Base-by-base conservation (phyloP, 1,139 yeast genomes). In the Tardiomyces digboiensis region DNA sequence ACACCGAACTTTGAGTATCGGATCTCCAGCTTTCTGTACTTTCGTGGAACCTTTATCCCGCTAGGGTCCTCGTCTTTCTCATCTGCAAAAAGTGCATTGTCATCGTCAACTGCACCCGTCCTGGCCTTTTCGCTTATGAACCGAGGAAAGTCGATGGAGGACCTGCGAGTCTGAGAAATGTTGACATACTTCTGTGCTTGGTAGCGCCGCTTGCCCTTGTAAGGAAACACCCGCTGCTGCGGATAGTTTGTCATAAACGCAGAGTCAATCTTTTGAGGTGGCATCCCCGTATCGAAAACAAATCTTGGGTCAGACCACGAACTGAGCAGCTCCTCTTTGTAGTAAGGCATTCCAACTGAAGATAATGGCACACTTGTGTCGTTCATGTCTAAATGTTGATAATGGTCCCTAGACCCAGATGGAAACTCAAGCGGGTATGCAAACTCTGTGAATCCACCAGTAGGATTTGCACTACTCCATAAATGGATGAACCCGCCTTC, bases 1-100 rank as follows among this genome's bases (percentile, higher is more conserved):
- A 93, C 89, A 18, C 98, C 98, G 63, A 88, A 91, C 55, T 78
- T 82, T 46, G 95, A 84, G 60, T 89, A 89, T 40, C 83, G 76
- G 49, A 91, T 85, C 49, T 83, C 85, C 44, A 87, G 68, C 55
- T 80, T 78, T 36, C 80, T 70, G 62, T 83, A 91, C 33, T 89
- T 83, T 46, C 81, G 81, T 0, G 97, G 95, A 41, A 74, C 54
- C 47, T 49, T 39, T 8, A 54, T 54, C 19, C 37, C 37, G 37
- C 37, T 16, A n/a, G 38, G 52, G 39, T 54, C 23, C 18, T 13
- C 20, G 42, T 41, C 48, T 29, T 49, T 44, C 19, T 55, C 58
- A 20, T 47, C 39, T 14, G 54, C 53, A 23, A 47, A 50, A 37
- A 58, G 44, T 29, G 50, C 52, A n/a, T 47, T 45, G 29, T 45